These are phyloP conservation scores for Fusarium poae DNA, from an alignment of 2,329 filamentous ascomycete species.

Conservation along the genomic window DNA sequence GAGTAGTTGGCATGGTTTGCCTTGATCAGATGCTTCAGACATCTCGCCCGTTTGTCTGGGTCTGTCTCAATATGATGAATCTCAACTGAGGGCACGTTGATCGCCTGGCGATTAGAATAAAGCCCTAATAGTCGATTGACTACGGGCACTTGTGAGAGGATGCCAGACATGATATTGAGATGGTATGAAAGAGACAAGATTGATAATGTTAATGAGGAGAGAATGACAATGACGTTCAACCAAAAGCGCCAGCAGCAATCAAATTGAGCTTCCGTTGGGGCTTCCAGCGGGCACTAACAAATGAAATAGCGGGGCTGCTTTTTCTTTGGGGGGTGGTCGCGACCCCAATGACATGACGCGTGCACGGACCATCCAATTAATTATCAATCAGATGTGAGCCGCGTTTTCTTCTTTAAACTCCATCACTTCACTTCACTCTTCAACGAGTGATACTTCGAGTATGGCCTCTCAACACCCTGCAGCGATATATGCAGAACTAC, in stretches of 20 bases:
- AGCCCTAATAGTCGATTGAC: constrained; percentile 49
- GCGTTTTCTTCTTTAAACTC: constrained; percentile 15
- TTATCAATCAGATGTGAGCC: constrained; percentile 29
- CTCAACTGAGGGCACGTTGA: constrained; percentile 75
- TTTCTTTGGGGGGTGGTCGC: constrained; percentile 40
- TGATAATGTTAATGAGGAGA: constrained; percentile 33
- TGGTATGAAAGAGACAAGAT: constrained; percentile 8
- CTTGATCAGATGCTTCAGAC: constrained; percentile 89
- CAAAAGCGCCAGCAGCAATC: constrained; percentile 10
- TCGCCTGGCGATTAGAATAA: constrained; percentile 52
- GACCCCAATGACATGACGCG: constrained; percentile 24
- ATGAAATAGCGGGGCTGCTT: constrained; percentile 44
- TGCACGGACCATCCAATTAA: constrained; percentile 41
- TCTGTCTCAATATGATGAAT: constrained; percentile 84
- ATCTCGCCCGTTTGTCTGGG: constrained; percentile 81
- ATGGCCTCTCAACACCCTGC: constrained; percentile 44
- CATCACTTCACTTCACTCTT: constrained; percentile 2
- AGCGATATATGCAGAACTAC: constrained; percentile 72
- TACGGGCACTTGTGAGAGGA: constrained; percentile 54
- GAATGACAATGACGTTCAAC: constrained; percentile 42
- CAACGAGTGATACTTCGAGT: neutral
- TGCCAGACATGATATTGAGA: constrained; percentile 49
- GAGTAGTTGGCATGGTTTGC: constrained; percentile 93
- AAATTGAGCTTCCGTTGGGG: constrained; percentile 47
- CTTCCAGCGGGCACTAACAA: constrained; percentile 44